A percentile compares a stretch with the other conserved stretches of the same genome.
These are phyloP conservation scores for Neofusicoccum sp. DNA, from an alignment of 2,329 filamentous ascomycete genomes.

Conservation along the genomic window DNA sequence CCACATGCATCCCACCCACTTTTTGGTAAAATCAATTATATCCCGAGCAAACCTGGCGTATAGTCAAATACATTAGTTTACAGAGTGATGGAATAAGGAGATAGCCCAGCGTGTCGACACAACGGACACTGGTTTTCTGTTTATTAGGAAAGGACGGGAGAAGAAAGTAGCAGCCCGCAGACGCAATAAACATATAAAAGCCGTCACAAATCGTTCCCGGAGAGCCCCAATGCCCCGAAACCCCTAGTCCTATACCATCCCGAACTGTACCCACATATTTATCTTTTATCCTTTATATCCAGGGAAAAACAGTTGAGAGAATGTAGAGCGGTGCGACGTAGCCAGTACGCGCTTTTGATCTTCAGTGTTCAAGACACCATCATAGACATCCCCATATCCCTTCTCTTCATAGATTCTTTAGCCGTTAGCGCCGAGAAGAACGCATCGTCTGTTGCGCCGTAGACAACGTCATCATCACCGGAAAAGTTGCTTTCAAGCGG, in stretches of 20 bases:
- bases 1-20: too few species aligned
- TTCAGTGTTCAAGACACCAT: background rate
- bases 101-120: background rate
- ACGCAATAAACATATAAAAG: background rate
- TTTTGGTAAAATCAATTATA: background rate
- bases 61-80: constrained; percentile 6
- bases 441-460: constrained; percentile 28
- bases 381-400: background rate
- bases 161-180: background rate
- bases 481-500: constrained; percentile 1
- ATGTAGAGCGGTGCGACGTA: background rate
- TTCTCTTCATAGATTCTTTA: background rate
- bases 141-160: background rate
- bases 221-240: background rate
- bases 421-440: constrained; percentile 1
- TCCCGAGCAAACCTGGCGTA: background rate
- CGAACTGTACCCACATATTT: background rate
- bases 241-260: background rate
- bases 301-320: background rate
- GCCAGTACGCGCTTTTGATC: background rate
- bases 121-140: too few species aligned
- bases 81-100: background rate
- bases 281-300: background rate
- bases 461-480: constrained; percentile 43
- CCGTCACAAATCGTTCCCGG: background rate